Percentiles rank a stretch among this genome's conserved stretches.
Conservation (phyloP, 805 yeast genomes). For the Wickerhamomyces chaumierensis region DNA sequence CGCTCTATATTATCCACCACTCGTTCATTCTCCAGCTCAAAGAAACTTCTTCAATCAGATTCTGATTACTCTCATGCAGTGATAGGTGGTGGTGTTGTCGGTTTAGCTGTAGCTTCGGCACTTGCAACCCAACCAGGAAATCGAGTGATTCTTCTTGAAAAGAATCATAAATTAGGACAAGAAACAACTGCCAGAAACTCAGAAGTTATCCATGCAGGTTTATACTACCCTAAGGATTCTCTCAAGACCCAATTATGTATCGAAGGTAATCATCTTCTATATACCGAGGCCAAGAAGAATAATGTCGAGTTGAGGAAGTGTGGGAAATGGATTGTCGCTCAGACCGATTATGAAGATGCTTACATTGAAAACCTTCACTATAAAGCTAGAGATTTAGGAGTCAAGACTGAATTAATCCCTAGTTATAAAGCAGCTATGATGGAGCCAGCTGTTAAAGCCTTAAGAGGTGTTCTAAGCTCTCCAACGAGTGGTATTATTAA, state of each 20-base stretch:
- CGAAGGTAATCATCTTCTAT: constrained; percentile 61
- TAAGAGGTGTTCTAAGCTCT: constrained; percentile 50
- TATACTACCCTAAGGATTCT: constrained; percentile 64
- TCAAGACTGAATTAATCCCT: constrained; percentile 48
- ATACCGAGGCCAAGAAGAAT: constrained; percentile 28
- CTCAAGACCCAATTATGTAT: constrained; percentile 64
- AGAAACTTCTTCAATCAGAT: no score
- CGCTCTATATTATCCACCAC: no score
- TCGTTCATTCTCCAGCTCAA: no score
- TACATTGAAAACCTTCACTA: constrained; percentile 42
- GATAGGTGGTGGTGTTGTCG: constrained; percentile 80
- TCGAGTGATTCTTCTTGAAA: constrained; percentile 57
- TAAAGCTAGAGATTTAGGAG: constrained; percentile 38
- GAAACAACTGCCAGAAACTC: constrained; percentile 88
- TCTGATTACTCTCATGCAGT: constrained; percentile 60
- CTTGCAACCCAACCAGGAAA: constrained; percentile 35
- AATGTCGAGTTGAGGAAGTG: constrained; percentile 52
- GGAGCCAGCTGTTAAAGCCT: constrained; percentile 63
- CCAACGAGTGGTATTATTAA: constrained; percentile 81
- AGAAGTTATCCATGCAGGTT: constrained; percentile 87
- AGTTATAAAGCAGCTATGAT: constrained; percentile 28
- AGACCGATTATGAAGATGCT: constrained; percentile 48
- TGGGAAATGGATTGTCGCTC: constrained; percentile 88
- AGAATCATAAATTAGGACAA: constrained; percentile 51
- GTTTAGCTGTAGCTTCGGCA: constrained; percentile 70